Conservation (phyloP, 1,139 yeast genomes). For the Debaryomycetaceae sp. region DNA sequence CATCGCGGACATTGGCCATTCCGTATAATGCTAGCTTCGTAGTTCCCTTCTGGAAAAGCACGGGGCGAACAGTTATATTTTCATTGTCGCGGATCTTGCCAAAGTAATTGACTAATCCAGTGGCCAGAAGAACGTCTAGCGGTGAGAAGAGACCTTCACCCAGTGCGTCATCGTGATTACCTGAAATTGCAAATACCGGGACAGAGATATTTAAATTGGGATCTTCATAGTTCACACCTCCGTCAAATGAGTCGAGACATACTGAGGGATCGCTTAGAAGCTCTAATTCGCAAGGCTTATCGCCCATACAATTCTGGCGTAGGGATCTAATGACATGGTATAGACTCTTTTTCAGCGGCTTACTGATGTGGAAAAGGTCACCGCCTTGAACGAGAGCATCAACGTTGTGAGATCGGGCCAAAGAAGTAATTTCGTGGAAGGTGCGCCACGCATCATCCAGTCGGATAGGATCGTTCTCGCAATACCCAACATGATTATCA, state of each 20-base stretch:
- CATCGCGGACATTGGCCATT: conserved; percentile 80
- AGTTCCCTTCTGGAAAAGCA: conserved; percentile 68
- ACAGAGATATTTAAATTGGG: conserved; percentile 79
- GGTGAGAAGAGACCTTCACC: conserved; percentile 85
- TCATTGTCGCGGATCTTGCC: conserved; percentile 77
- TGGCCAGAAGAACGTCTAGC: conserved; percentile 68
- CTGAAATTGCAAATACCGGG: conserved; percentile 92
- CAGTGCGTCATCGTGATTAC: conserved; percentile 95
- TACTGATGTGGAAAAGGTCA: conserved; percentile 82
- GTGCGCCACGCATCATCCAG: conserved; percentile 88
- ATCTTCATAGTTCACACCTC: conserved; percentile 79
- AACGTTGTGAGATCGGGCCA: conserved; percentile 66
- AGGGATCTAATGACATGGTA: conserved; percentile 73
- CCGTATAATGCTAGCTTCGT: conserved; percentile 87
- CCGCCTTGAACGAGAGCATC: conserved; percentile 93
- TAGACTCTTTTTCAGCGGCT: conserved; percentile 78
- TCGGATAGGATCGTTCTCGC: conserved; percentile 79
- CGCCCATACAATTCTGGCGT: conserved; percentile 70
- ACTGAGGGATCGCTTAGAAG: conserved; percentile 67
- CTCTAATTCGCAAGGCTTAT: conserved; percentile 79
- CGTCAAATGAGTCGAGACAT: conserved; percentile 48
- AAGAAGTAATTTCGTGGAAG: conserved; percentile 67
- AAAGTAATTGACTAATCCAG: conserved; percentile 83
- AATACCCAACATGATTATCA: conserved; percentile 93
- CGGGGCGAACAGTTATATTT: conserved; percentile 63